Percentiles rank a stretch among this genome's conserved stretches.
Conservation (phyloP, 352 stramenopile genomes). For the Pythium myriotylum region DNA sequence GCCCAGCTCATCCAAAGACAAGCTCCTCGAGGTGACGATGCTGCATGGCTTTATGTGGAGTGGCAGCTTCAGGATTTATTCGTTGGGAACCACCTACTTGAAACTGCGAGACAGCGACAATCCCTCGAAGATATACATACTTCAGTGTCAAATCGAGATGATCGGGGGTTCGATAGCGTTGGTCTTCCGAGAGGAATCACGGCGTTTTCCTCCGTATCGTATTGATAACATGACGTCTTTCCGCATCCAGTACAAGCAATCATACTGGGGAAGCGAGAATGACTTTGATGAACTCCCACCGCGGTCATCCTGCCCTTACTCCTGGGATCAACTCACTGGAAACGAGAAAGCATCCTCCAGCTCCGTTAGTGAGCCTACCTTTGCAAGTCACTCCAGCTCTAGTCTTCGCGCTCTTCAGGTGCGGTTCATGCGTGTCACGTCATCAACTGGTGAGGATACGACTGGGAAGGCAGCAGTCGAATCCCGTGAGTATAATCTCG, state of each 20-base stretch:
- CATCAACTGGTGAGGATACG: constrained; percentile 53
- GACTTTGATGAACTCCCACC: constrained; percentile 80
- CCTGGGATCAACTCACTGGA: constrained; percentile 83
- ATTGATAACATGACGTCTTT: constrained; percentile 93
- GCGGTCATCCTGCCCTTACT: constrained; percentile 78
- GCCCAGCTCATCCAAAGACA: constrained; percentile 73
- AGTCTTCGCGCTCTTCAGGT: constrained; percentile 76
- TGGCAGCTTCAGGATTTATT: constrained; percentile 86
- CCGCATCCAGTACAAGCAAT: constrained; percentile 86
- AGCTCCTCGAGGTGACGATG: constrained; percentile 85
- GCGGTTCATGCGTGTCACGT: constrained; percentile 88
- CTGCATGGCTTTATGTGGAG: constrained; percentile 84
- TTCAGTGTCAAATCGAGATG: constrained; percentile 88
- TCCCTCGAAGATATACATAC: constrained; percentile 81
- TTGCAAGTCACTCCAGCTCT: constrained; percentile 54
- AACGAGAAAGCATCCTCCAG: constrained; percentile 61
- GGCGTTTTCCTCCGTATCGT: constrained; percentile 86
- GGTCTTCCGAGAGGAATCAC: constrained; percentile 86
- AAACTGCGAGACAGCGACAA: constrained; percentile 80
- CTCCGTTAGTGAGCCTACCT: constrained; percentile 65
- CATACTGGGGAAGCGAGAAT: constrained; percentile 67
- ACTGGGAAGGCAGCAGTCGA: constrained; percentile 84
- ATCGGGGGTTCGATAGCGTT: constrained; percentile 84
- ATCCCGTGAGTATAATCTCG: constrained; percentile 87
- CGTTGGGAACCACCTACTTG: constrained; percentile 83